These are phyloP conservation scores for Xerocomellus amylosporus DNA, from an alignment of 768 basidiomycete species.

Conservation along the genomic window DNA sequence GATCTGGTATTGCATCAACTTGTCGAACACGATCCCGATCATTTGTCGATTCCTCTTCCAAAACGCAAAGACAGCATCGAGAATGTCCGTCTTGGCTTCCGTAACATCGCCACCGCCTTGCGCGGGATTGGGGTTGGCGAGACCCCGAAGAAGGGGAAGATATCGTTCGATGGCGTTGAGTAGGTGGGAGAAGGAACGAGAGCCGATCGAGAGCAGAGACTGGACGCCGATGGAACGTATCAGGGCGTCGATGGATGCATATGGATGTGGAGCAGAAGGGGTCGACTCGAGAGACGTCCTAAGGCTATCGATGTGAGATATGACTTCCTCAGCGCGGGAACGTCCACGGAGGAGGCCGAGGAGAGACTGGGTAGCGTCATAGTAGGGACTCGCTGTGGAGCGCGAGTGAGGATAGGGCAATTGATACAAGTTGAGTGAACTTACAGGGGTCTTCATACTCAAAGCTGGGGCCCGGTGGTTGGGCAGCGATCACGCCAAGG, in stretches of 20 bases:
- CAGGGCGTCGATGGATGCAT: constrained; percentile 59
- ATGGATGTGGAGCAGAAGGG: constrained; percentile 49
- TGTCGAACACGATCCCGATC: constrained; percentile 92
- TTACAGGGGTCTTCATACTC: constrained; percentile 80
- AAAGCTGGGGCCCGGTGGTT: constrained; percentile 76
- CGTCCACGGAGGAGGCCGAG: constrained; percentile 80
- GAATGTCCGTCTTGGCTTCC: constrained; percentile 68
- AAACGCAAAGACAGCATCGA: constrained; percentile 68
- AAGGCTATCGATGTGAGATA: constrained; percentile 67
- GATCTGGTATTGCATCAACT: constrained; percentile 97
- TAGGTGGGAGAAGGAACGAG: constrained; percentile 95
- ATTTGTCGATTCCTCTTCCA: constrained; percentile 87
- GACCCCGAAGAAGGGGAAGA: constrained; percentile 66
- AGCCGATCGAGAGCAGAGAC: constrained; percentile 86
- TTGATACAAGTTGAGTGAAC: constrained; percentile 15
- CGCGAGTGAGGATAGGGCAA: not conserved
- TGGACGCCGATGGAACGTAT: constrained; percentile 81
- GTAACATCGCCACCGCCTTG: constrained; percentile 36
- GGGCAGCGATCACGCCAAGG: constrained; percentile 58
- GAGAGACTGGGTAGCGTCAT: constrained; percentile 75
- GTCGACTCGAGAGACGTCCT: constrained; percentile 59
- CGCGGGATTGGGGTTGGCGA: constrained; percentile 36
- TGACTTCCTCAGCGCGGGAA: constrained; percentile 76
- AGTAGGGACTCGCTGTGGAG: constrained; percentile 64
- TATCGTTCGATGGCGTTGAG: constrained; percentile 97